A percentile compares a stretch with the other conserved stretches of the same genome.
Conservation (phyloP, 768 basidiomycete species). For the Vararia minispora region DNA sequence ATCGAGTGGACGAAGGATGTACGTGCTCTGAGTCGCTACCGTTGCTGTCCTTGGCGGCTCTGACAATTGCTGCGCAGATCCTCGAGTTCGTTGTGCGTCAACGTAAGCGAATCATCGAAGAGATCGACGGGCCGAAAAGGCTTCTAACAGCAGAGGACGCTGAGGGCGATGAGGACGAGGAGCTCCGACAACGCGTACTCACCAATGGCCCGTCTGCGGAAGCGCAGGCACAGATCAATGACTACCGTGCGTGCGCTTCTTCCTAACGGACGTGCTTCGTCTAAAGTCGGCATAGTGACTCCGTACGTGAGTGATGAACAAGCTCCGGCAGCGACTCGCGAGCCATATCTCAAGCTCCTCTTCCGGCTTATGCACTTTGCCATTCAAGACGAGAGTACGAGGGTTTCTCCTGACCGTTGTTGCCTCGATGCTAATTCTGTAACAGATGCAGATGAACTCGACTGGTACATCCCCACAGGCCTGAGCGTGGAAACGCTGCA, state of each 20-base stretch:
- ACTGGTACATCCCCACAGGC: slow-evolving; percentile 79
- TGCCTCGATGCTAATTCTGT: slow-evolving; percentile 9
- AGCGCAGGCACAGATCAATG: slow-evolving; percentile 55
- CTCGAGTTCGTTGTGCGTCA: slow-evolving; percentile 46
- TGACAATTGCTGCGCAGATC: slow-evolving; percentile 32
- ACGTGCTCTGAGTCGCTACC: slow-evolving; percentile 19
- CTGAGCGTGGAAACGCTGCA: slow-evolving; percentile 58
- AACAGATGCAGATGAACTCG: slow-evolving; percentile 57
- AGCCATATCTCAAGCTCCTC: slow-evolving; percentile 73
- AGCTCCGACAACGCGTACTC: too few relatives aligned
- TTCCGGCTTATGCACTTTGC: slow-evolving; percentile 71
- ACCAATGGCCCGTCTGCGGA: slow-evolving; percentile 47
- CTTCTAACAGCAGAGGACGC: slow-evolving; percentile 21
- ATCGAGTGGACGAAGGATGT: slow-evolving; percentile 81
- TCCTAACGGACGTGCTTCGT: too few relatives aligned
- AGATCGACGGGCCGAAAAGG: slow-evolving; percentile 36
- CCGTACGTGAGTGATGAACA: slow-evolving; percentile 67
- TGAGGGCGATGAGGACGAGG: slow-evolving; percentile 22
- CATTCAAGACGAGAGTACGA: slow-evolving; percentile 53
- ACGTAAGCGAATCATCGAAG: slow-evolving; percentile 49
- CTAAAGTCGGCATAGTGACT: slow-evolving; percentile 42
- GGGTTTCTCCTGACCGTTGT: slow-evolving; percentile 1
- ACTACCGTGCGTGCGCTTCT: slow-evolving; percentile 50
- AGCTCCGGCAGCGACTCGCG: slow-evolving; percentile 65
- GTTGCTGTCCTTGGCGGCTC: slow-evolving; percentile 1